phyloP scores from a whole-genome alignment of 2,329 filamentous ascomycete species.

The Sphaerulina musiva region DNA sequence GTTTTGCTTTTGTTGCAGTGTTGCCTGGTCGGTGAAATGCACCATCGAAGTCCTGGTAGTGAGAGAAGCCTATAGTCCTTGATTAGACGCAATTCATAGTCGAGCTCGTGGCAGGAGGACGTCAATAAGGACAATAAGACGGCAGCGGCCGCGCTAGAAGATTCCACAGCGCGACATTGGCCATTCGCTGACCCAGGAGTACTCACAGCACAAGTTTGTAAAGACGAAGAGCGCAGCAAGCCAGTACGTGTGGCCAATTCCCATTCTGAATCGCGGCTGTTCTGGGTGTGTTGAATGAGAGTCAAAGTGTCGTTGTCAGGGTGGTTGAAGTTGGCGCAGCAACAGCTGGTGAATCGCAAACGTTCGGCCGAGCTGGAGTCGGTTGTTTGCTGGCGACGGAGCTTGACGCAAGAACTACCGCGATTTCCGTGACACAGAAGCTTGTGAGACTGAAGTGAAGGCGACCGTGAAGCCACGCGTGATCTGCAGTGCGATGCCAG shows the following conservation, averaged over 20 bases:
- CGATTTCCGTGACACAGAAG: neutral
- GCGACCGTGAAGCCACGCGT: neutral
- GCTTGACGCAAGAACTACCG: neutral
- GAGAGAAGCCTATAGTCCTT: conserved; percentile 12
- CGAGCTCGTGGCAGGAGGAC: neutral
- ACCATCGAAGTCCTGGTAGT: conserved; percentile 25
- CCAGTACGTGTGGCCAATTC: neutral
- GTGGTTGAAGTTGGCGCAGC: neutral
- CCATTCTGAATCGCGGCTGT: neutral
- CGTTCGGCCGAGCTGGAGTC: neutral
- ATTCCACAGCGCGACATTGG: too few relatives aligned
- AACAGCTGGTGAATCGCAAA: neutral
- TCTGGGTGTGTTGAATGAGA: neutral
- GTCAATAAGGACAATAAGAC: neutral
- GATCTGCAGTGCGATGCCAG: neutral
- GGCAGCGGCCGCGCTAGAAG: too few relatives aligned
- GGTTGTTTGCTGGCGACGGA: neutral
- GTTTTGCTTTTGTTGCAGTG: conserved; percentile 12
- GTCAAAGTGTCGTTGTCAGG: neutral
- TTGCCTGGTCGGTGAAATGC: conserved; percentile 21
- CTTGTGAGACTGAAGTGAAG: neutral
- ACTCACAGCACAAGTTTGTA: neutral
- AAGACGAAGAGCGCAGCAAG: neutral
- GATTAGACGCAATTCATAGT: neutral
- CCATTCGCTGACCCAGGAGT: too few relatives aligned